Evolutionary conservation across 257 asterid species (phyloP), one percentile per base, ranked within the genome.

Genomic region (Rubia yunnanensis): DNA sequence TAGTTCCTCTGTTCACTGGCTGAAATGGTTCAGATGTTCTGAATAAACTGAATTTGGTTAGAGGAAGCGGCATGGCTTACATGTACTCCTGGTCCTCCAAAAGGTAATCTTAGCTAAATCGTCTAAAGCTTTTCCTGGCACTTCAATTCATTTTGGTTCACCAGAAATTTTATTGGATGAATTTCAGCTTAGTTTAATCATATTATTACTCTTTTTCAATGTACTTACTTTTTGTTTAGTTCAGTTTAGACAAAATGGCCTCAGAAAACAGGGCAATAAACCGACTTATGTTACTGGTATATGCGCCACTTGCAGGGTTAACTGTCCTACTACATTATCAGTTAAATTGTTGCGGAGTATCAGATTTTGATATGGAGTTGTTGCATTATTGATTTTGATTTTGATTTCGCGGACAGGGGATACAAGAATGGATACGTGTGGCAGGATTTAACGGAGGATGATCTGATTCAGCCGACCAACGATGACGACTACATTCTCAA

Each of bases 21-120:
- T 44, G 22, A 44, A 15, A 34, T 24, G 4, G 28, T 10, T 67
- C 70, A 77, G 82, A 80, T 74, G 80, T 80, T 70, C 60, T 77
- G 46, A 74, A 74, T 63, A 73, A 74, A 54, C 60, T 80, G 78
- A 74, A 68, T 53, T 64, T 62, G 68, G 77, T 77, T 24, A 71
- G 84, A 77, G 84, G 84, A 65, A 65, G 71, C 32, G 65, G 76
- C 70, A 77, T 80, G 82, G 76, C 78, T 27, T 39, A 68, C 49
- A 44, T 73, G 76, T 80, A 76, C 62, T 74, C 82, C 5, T 80
- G 84, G 84, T 80, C 84, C 18, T 74, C 78, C 36, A 80, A 80
- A 41, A 67, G 84, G 84, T 77, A 53, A 27, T 46, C 9, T 48
- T 8, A 3, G 7, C 4, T 15, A 10, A 38, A 46, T 46, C 9